These are phyloP conservation scores for Chenopodium suecicum DNA, from an alignment of 148 eudicot genomes.

Conservation along the genomic window DNA sequence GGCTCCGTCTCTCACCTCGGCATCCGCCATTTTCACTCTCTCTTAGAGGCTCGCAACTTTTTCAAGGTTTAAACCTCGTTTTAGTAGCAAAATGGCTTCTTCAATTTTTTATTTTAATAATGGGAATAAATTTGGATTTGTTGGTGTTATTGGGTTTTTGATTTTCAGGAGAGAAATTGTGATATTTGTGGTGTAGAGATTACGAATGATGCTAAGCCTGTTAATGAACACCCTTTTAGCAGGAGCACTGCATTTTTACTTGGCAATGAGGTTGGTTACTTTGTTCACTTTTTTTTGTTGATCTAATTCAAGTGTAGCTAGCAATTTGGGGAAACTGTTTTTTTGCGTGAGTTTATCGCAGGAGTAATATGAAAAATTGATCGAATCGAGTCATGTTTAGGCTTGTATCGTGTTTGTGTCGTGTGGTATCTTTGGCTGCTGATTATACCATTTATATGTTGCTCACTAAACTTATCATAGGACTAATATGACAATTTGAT, in stretches of 20 bases:
- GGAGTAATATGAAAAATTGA: too few relatives aligned
- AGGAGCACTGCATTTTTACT: constrained; percentile 91
- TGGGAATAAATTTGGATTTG: background rate
- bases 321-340: too few relatives aligned
- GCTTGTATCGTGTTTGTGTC: too few relatives aligned
- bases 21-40: constrained; percentile 87
- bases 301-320: too few relatives aligned
- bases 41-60: constrained; percentile 64
- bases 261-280: constrained; percentile 71
- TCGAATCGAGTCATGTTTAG: too few relatives aligned
- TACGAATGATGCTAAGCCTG: constrained; percentile 66
- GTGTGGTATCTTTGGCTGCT: too few relatives aligned
- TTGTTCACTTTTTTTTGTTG: background rate
- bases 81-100: background rate
- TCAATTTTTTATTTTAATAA: background rate
- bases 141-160: constrained; percentile 14
- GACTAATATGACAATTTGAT: too few relatives aligned
- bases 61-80: constrained; percentile 53
- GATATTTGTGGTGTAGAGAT: constrained; percentile 98
- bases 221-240: constrained; percentile 74
- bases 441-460: too few relatives aligned
- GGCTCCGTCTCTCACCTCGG: constrained; percentile 83
- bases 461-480: too few relatives aligned
- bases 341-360: too few relatives aligned
- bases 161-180: constrained; percentile 68